phyloP scores from a whole-genome alignment of 148 eudicot species.

The Chenopodium quinoa region DNA sequence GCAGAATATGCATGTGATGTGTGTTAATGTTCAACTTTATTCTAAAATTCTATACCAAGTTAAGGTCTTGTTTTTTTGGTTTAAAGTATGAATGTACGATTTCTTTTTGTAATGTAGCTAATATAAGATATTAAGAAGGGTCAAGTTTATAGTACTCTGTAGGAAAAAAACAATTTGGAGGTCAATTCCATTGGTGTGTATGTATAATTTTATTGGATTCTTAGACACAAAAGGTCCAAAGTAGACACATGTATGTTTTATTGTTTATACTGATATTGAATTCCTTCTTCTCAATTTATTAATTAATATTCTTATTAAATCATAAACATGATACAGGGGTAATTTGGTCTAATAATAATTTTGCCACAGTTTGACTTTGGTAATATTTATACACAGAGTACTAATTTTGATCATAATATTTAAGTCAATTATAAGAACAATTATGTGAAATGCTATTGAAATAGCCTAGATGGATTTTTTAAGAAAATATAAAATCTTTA shows the following conservation, averaged over 20 bases:
- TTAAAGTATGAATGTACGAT: not conserved
- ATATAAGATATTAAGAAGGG: not conserved
- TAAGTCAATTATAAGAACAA: too few relatives aligned
- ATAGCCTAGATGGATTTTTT: too few relatives aligned
- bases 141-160: not conserved
- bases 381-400: too few relatives aligned
- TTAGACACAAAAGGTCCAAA: conserved; percentile 2
- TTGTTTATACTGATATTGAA: too few relatives aligned
- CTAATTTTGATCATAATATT: too few relatives aligned
- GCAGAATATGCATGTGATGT: conserved; percentile 35
- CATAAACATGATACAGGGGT: too few relatives aligned
- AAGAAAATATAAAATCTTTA: too few relatives aligned
- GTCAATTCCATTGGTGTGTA: conserved; percentile 2
- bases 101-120: conserved; percentile 3
- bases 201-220: conserved; percentile 8
- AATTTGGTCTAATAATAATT: too few relatives aligned
- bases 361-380: too few relatives aligned
- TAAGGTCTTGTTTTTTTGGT: not conserved
- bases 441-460: too few relatives aligned
- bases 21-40: not conserved
- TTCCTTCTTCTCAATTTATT: too few relatives aligned
- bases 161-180: not conserved
- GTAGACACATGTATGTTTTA: not conserved
- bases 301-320: too few relatives aligned
- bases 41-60: not conserved